Evolutionary conservation across 2,329 filamentous ascomycete species (phyloP), one percentile per base, ranked within the genome.

Genomic region (Atkinsonella texensis): DNA sequence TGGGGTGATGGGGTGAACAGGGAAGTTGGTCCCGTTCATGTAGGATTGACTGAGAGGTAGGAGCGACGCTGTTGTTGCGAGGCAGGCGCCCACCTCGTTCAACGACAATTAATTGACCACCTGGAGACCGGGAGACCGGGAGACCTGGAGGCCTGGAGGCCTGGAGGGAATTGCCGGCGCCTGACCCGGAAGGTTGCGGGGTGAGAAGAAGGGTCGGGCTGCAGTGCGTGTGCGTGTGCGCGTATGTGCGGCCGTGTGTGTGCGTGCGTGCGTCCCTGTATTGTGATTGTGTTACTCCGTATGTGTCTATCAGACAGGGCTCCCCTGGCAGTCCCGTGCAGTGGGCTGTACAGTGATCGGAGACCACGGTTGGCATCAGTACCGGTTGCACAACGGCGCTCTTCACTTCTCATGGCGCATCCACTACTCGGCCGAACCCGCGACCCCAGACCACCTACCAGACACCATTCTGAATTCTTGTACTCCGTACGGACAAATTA

Each of bases 51-150:
- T 23, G 20, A 23, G 20, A 23, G 20, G 58, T 57, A 56, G 59
- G 53, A 60, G 52, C 57, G 52, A 57, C 54, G 58, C 56, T 58
- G 57, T 56, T 56, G 50, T 44, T 48, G 44, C 28, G 43, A 46
- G 40, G 41, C 32, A 50, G 28, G 20, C 20, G 20, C 20, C 17
- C 44, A 38, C 17, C 32, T n/a, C 39, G n/a, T 42, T 51, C 20
- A 23, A 23, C n/a, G n/a, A n/a, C n/a, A n/a, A n/a, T n/a, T n/a
- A n/a, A n/a, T n/a, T n/a, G n/a, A n/a, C n/a, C n/a, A n/a, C n/a
- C n/a, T n/a, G n/a, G n/a, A n/a, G n/a, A n/a, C n/a, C n/a, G n/a
- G n/a, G n/a, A n/a, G n/a, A n/a, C n/a, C n/a, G n/a, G n/a, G n/a
- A n/a, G n/a, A n/a, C n/a, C n/a, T n/a, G n/a, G n/a, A n/a, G n/a